Evolutionary conservation across 1,284 basidiomycete genomes (phyloP).

Genomic region (Ceratobasidium sp.): DNA sequence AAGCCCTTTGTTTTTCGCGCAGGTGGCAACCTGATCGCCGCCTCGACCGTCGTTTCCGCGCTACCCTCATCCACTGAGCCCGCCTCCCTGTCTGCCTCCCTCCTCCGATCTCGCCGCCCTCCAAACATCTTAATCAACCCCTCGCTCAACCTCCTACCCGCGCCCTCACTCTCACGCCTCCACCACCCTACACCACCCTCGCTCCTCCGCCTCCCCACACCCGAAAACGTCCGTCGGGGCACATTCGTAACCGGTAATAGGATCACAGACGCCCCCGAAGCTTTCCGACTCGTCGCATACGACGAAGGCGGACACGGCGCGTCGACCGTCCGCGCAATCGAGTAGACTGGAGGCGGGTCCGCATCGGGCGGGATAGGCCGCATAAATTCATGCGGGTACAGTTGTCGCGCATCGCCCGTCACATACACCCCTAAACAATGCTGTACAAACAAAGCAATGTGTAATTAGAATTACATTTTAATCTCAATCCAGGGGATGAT

Average conservation of each 20-base stretch:
- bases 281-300: conserved; percentile 4
- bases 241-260: not conserved
- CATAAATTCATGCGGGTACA: conserved; percentile 36
- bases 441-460: conserved; percentile 3
- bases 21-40: conserved; percentile 15
- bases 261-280: conserved; percentile 8
- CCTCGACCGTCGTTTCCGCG: not conserved
- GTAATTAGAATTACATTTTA: not conserved
- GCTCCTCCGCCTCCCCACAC: conserved; percentile 19
- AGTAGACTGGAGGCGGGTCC: conserved; percentile 26
- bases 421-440: conserved; percentile 31
- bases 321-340: conserved; percentile 15
- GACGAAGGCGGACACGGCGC: not conserved
- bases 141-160: conserved; percentile 19
- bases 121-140: conserved; percentile 13
- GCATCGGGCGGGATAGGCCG: conserved; percentile 7
- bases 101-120: not conserved
- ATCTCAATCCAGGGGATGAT: not conserved
- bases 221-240: not conserved
- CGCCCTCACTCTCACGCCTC: not conserved
- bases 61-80: not conserved
- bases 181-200: not conserved
- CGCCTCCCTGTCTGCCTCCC: not conserved
- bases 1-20: conserved; percentile 31
- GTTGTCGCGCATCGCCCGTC: conserved; percentile 40